Percentiles rank a stretch among this genome's conserved stretches.
phyloP scores from a whole-genome alignment of 2,329 filamentous ascomycete species.

The Botrytis aclada region DNA sequence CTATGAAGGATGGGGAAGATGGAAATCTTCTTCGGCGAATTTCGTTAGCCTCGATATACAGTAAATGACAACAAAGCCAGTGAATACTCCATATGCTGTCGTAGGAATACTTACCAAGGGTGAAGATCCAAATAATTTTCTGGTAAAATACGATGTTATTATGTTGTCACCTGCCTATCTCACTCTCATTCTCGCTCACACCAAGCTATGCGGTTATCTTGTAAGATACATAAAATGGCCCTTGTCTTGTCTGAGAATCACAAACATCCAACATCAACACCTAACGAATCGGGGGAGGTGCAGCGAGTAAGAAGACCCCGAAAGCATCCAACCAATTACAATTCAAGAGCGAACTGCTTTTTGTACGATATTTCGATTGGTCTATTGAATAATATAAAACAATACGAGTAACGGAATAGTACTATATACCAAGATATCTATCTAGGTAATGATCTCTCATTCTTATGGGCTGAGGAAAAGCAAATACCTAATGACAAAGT shows the following conservation, averaged over 20 bases:
- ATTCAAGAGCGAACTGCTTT: neutral
- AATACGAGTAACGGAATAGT: neutral
- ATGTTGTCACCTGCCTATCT: conserved; percentile 6
- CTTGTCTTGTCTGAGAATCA: conserved; percentile 3
- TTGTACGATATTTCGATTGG: neutral
- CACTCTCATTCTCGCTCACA: neutral
- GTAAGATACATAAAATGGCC: neutral
- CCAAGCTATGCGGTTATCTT: neutral
- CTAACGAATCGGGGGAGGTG: neutral
- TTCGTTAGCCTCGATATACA: conserved; percentile 1
- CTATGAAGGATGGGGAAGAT: neutral
- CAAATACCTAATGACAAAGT: neutral
- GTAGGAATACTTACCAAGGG: neutral
- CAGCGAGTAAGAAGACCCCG: neutral
- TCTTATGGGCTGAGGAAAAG: neutral
- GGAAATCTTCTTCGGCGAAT: neutral
- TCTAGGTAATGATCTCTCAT: neutral
- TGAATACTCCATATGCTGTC: neutral
- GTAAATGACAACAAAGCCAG: neutral
- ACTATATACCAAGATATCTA: neutral
- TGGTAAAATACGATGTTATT: neutral
- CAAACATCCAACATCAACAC: neutral
- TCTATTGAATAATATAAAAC: neutral
- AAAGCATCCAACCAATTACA: neutral
- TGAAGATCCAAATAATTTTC: neutral